These are phyloP conservation scores for Glycine latifolia DNA, from an alignment of 306 rosid species.

Conservation along the genomic window DNA sequence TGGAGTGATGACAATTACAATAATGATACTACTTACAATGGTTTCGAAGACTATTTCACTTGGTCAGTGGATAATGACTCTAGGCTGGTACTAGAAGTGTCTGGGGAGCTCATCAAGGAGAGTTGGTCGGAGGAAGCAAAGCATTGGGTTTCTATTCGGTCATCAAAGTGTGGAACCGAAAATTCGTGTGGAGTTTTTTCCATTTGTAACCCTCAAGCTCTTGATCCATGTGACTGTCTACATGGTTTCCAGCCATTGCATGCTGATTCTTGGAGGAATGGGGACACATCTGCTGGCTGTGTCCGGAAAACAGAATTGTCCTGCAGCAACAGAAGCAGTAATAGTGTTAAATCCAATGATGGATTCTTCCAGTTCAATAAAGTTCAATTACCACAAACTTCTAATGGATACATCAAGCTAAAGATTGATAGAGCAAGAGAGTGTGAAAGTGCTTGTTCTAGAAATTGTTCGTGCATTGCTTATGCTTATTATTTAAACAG, in stretches of 20 bases:
- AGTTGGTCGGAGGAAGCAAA: not conserved
- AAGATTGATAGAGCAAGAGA: rapidly evolving
- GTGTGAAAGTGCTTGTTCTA: slow-evolving; percentile 23
- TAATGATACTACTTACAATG: not conserved
- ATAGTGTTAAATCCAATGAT: not conserved
- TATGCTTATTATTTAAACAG: not conserved
- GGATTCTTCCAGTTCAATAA: not conserved
- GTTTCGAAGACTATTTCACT: too few relatives aligned
- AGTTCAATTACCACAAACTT: not conserved
- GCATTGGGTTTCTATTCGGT: slow-evolving; percentile 8
- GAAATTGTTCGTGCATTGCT: slow-evolving; percentile 30
- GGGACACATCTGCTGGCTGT: slow-evolving; percentile 37
- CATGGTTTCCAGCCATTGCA: slow-evolving; percentile 12
- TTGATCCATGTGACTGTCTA: slow-evolving; percentile 4
- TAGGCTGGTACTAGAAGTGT: slow-evolving; percentile 35
- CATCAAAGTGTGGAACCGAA: slow-evolving; percentile 16
- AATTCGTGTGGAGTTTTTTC: slow-evolving; percentile 33
- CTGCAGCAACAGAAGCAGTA: not conserved
- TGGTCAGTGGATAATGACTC: not conserved
- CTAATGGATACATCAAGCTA: not conserved
- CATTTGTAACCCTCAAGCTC: slow-evolving; percentile 25
- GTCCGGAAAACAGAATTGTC: slow-evolving; percentile 10
- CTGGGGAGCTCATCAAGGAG: slow-evolving; percentile 42
- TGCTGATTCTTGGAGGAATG: not conserved
- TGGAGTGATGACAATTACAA: slow-evolving; percentile 1